These are phyloP conservation scores for Nepenthes mirabilis DNA, from an alignment of 148 eudicot species.

Conservation along the genomic window DNA sequence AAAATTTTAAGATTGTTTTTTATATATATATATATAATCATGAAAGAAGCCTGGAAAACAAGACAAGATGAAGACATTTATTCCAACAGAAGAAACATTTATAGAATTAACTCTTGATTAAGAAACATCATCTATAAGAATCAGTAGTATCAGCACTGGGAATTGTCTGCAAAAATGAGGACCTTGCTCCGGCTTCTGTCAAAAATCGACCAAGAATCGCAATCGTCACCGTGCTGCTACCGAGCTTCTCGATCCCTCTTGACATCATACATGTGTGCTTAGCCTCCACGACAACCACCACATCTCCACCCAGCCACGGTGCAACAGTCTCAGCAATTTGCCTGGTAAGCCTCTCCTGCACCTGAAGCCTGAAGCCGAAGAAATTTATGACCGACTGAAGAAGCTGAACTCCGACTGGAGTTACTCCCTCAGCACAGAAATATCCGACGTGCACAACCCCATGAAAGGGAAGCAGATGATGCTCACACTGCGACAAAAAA, in stretches of 20 bases:
- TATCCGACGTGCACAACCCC: constrained; percentile 91
- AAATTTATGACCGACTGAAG: constrained; percentile 74
- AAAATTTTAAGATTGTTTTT: too few relatives aligned
- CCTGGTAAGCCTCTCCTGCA: constrained; percentile 87
- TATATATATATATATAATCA: too few relatives aligned
- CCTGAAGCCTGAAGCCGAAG: constrained; percentile 84
- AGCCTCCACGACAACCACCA: constrained; percentile 87
- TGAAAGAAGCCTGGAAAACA: too few relatives aligned
- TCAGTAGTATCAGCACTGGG: constrained; percentile 19
- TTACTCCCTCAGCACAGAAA: constrained; percentile 17
- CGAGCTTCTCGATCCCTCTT: constrained; percentile 83
- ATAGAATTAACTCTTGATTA: not conserved
- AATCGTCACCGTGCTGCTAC: constrained; percentile 76
- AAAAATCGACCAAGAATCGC: constrained; percentile 88
- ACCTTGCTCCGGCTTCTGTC: constrained; percentile 49
- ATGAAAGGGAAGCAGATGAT: constrained; percentile 87
- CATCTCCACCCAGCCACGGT: constrained; percentile 56
- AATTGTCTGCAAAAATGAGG: constrained; percentile 52
- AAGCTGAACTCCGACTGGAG: constrained; percentile 33
- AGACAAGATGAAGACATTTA: not conserved
- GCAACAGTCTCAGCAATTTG: constrained; percentile 83
- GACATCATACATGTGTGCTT: constrained; percentile 92
- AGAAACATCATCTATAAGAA: constrained; percentile 7
- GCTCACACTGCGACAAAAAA: constrained; percentile 92
- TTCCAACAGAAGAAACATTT: not conserved